phyloP scores from a whole-genome alignment of 306 rosid species.

The Senna tora region DNA sequence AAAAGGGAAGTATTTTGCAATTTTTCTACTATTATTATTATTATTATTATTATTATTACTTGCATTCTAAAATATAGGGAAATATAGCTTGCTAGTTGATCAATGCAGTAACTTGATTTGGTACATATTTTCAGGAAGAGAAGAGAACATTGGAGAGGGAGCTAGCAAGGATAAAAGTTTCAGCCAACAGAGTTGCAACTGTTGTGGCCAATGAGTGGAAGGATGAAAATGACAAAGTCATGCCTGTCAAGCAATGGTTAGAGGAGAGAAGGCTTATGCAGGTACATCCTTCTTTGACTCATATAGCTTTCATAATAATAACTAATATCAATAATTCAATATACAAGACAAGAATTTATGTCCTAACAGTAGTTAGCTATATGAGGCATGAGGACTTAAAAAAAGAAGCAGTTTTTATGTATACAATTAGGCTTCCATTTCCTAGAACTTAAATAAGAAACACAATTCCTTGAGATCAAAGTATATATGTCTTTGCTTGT shows the following conservation, averaged over 20 bases:
- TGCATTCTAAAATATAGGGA: no score
- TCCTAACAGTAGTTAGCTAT: no score
- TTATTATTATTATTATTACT: no score
- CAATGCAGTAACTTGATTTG: conserved; percentile 34
- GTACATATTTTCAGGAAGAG: conserved; percentile 63
- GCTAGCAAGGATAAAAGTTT: conserved; percentile 78
- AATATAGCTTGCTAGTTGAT: not conserved
- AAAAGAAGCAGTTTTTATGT: no score
- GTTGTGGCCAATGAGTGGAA: conserved; percentile 95
- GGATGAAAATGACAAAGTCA: conserved; percentile 85
- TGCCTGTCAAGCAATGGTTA: conserved; percentile 94
- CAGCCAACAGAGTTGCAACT: conserved; percentile 79
- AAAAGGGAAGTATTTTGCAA: no score
- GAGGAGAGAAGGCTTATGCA: conserved; percentile 84
- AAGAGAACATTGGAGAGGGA: conserved; percentile 86
- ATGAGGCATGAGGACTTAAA: no score
- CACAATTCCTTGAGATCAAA: not conserved
- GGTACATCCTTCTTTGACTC: conserved; percentile 44
- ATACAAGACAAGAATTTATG: no score
- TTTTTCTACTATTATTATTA: no score
- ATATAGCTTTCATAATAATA: no score
- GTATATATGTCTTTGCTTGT: conserved; percentile 14
- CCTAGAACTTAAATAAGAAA: no score
- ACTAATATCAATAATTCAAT: no score
- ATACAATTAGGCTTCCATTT: not conserved